A percentile compares a stretch with the other conserved stretches of the same genome.
phyloP scores from a whole-genome alignment of 108 stramenopile genomes.

The Schizochytrium sp. region DNA sequence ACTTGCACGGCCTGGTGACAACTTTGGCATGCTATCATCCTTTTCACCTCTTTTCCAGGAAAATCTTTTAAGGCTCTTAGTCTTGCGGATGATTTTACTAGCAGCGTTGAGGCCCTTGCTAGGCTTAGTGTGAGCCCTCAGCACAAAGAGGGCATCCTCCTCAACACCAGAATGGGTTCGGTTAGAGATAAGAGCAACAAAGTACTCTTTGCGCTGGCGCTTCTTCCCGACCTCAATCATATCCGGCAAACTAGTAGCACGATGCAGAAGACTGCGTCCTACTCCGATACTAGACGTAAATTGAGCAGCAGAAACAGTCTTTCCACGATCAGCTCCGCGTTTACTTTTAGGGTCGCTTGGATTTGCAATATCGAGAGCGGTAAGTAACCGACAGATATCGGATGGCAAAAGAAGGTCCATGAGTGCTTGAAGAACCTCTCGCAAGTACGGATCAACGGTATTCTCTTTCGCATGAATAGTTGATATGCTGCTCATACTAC shows the following conservation, averaged over 20 bases:
- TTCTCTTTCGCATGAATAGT: slow-evolving; percentile 10
- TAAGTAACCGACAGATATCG: slow-evolving; percentile 27
- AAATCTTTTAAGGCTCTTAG: not conserved
- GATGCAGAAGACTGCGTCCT: not conserved
- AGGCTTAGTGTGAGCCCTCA: not conserved
- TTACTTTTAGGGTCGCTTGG: not conserved
- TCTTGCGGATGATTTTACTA: slow-evolving; percentile 21
- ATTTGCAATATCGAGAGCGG: slow-evolving; percentile 37
- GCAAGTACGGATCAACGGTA: slow-evolving; percentile 35
- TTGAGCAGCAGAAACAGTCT: not conserved
- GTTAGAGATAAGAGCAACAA: slow-evolving; percentile 50
- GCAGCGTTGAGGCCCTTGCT: not conserved
- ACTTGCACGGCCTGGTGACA: not conserved
- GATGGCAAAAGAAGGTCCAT: slow-evolving; percentile 35
- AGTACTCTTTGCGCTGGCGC: slow-evolving; percentile 30
- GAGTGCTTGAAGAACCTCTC: slow-evolving; percentile 46
- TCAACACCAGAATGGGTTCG: slow-evolving; percentile 40
- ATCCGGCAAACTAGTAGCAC: slow-evolving; percentile 2
- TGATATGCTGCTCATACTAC: not conserved
- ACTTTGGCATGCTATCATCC: not conserved
- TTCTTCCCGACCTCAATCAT: slow-evolving; percentile 31
- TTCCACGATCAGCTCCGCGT: not conserved
- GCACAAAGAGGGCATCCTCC: slow-evolving; percentile 49
- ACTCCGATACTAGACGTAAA: not conserved
- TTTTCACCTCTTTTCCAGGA: not conserved